These are phyloP conservation scores for Symbiodinium natans DNA, from an alignment of 73 alveolate species.

Conservation along the genomic window DNA sequence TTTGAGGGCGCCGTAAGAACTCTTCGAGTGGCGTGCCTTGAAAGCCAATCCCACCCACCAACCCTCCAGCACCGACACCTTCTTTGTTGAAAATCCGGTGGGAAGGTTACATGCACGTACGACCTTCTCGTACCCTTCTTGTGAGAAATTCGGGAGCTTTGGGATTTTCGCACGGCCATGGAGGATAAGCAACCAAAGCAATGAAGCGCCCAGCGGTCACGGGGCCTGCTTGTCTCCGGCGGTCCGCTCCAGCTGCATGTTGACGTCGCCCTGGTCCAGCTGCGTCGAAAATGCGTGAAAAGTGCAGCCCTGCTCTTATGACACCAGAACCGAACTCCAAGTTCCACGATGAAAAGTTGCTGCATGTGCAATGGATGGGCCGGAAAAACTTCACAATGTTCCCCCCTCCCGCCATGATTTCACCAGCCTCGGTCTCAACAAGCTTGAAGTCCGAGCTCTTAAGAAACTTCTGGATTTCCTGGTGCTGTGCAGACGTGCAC, in stretches of 20 bases:
- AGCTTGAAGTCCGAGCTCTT: slow-evolving; percentile 47
- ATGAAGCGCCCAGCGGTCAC: not conserved
- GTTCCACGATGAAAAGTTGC: not conserved
- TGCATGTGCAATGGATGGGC: not conserved
- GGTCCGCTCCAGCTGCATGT: slow-evolving; percentile 61
- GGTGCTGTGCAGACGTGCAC: not conserved
- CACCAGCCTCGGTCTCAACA: slow-evolving; percentile 48
- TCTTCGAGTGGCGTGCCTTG: no score
- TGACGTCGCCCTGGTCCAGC: slow-evolving; percentile 66
- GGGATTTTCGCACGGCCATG: no score
- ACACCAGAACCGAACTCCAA: no score
- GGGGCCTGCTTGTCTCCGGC: slow-evolving; percentile 40
- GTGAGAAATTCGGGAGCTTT: no score
- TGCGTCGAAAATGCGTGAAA: not conserved
- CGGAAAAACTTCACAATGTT: not conserved
- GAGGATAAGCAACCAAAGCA: no score
- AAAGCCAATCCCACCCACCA: no score
- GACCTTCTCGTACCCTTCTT: no score
- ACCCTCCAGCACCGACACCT: no score
- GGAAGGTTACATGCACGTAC: no score
- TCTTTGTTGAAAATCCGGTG: no score
- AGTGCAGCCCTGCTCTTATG: not conserved
- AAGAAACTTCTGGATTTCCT: slow-evolving; percentile 70
- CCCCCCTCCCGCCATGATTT: not conserved
- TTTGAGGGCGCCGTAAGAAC: no score